Base-by-base conservation (phyloP, 306 rosid species). In the Vicia sativa region DNA sequence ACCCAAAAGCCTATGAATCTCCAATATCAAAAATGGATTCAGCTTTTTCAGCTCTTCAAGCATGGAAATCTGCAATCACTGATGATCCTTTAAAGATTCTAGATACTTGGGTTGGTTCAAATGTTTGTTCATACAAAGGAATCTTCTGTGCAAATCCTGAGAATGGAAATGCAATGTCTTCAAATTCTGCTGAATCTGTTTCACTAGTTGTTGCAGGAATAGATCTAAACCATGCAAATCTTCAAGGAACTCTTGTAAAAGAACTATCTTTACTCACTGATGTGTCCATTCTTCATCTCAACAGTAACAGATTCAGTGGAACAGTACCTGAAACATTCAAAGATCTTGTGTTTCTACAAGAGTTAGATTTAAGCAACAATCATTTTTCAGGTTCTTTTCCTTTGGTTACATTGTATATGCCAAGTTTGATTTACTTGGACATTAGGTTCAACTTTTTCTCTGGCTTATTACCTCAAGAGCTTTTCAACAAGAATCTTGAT, bases 191-290 rank as follows among this genome's bases (percentile, higher is more conserved):
- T 9, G 44, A 39, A 9, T 35, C 79, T 57, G 74, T 43, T 11
- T 78, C 82, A 21, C 65, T 79, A 48, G 87, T 82, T 53, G 85
- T 93, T 21, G 89, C 85, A 6, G 97, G 92, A 48, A 90, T 90
- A 80, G 97, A 93, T 86, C 97, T 93, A 75, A 93, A 93, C 79
- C 97, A 90, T 72, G 99, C 95, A 49, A 83, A 88, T 78, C 96
- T 93, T 54, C 52, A 76, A 79, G 99, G 99, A 66, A 79, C 74
- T 42, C 90, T 93, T 1, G 95, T 93, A 18, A 82, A 82, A 26
- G 95, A 93, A 56, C 85, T 93, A 50, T 88, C 92, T 59, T 72
- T 82, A 8, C 95, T 93, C 78, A 71, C 78, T 13, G 96, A 87
- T 39, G 76, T 90, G 79, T 83, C 95, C 53, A 83, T 93, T 7